Base-by-base conservation (phyloP, 2,329 filamentous ascomycete genomes). In the Dactylonectria macrodidyma region DNA sequence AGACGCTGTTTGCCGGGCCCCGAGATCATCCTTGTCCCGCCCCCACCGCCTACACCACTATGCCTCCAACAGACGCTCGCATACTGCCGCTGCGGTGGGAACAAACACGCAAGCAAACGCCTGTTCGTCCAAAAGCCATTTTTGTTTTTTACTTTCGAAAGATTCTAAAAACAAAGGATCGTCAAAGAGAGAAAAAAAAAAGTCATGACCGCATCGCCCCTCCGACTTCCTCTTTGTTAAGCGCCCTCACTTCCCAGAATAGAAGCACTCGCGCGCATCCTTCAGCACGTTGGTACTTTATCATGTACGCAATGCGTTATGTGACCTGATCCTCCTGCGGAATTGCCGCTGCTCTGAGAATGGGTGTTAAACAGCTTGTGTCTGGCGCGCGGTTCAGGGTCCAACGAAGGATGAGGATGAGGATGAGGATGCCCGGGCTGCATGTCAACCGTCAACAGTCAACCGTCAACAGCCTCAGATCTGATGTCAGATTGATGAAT, bases 321-420 rank as follows among this genome's bases (percentile, higher is more conserved):
- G n/a, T 14, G 30, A 22, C 51, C 12, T 36, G n/a, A 54, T 54
- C 51, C n/a, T 10, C 30, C 30, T 54, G n/a, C 5, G 14, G 10
- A 36, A 24, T 24, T 54, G 16, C 51, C 26, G 26, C 51, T 38
- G 19, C 9, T 54, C 36, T 36, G 30, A 62, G 47, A 59, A 36
- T 9, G 26, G 9, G 26, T 9, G 26, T 9, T 44, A 46, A 57
- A 34, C 51, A 14, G 19, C 33, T 10, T n/a, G 44, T 50, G 56
- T 56, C 46, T 64, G 50, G 62, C 62, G 62, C 62, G 62, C 62
- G 55, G 54, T 54, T 64, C 54, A 36, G 11, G 51, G 36, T 34
- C 50, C 50, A 47, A 24, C 46, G 7, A 10, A 22, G 38, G n/a
- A 51, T 57, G 19, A 24, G 10, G 24, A 34, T 34, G 33, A 22